Evolutionary conservation across 225 moss, liverwort and hornwort genomes (phyloP).

Genomic region (Thuidium tamariscinum): DNA sequence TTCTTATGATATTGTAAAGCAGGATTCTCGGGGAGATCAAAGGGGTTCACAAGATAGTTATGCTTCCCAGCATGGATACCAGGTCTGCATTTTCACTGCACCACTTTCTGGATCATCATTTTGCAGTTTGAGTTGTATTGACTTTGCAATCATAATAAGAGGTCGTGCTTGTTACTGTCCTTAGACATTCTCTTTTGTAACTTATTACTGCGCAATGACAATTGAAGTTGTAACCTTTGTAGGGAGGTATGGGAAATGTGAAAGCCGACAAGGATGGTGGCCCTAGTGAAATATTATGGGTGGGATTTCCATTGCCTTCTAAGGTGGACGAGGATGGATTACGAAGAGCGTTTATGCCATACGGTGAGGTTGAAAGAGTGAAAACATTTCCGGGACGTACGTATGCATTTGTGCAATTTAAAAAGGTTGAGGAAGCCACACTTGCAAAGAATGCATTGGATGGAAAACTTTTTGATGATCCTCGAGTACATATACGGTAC

Average conservation of each 20-base stretch:
- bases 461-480: constrained; percentile 96
- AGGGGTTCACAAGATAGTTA: constrained; percentile 30
- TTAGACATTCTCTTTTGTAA: not conserved
- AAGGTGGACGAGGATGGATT: constrained; percentile 96
- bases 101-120: not conserved
- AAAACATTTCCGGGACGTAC: constrained; percentile 98
- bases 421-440: constrained; percentile 75
- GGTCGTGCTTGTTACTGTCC: not conserved
- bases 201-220: not conserved
- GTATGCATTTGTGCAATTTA: constrained; percentile 97
- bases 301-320: constrained; percentile 87
- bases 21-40: constrained; percentile 48
- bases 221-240: not conserved
- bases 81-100: constrained; percentile 11
- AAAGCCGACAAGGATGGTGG: constrained; percentile 87
- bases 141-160: not conserved
- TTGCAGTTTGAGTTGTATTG: not conserved
- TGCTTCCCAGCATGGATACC: constrained; percentile 31
- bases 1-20: not conserved
- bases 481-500: constrained; percentile 89
- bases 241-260: constrained; percentile 37
- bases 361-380: constrained; percentile 84
- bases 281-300: constrained; percentile 96
- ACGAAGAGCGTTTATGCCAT: constrained; percentile 85
- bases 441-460: constrained; percentile 84